Conservation (phyloP, 2,329 filamentous ascomycete species). For the Didymella glomerata region DNA sequence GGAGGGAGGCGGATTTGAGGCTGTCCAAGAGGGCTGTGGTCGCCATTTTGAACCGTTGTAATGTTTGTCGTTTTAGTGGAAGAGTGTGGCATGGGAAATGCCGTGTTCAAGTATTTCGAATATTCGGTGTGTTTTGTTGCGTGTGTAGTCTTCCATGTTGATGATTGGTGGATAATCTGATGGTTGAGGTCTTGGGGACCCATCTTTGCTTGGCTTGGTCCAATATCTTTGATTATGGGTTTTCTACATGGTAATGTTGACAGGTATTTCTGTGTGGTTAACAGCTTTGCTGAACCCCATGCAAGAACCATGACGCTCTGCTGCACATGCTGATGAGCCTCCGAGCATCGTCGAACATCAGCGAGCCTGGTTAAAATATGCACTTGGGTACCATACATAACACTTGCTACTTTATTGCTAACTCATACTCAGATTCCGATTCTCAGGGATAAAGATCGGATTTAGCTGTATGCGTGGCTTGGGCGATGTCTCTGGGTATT, state of each 20-base stretch:
- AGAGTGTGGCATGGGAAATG: background rate
- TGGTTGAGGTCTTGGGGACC: constrained; percentile 13
- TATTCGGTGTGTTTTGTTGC: constrained; percentile 19
- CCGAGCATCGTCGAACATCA: no score
- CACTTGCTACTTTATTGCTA: no score
- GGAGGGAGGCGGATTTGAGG: constrained; percentile 37
- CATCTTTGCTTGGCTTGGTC: constrained; percentile 24
- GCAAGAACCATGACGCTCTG: no score
- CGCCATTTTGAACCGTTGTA: constrained; percentile 8
- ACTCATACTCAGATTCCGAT: no score
- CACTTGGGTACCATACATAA: no score
- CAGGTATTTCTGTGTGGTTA: no score
- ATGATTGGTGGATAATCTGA: constrained; percentile 26
- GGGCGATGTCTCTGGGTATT: no score
- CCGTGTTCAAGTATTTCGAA: constrained; percentile 5
- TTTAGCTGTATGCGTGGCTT: no score
- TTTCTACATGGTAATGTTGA: background rate
- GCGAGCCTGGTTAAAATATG: no score
- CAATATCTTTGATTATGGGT: constrained; percentile 2
- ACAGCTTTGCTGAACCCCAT: no score
- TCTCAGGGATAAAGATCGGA: no score
- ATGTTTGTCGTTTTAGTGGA: background rate
- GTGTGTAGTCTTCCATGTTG: background rate
- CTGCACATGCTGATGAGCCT: no score
- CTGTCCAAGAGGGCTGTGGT: constrained; percentile 31